Conservation (phyloP, 257 asterid species). For the Petrea volubilis region DNA sequence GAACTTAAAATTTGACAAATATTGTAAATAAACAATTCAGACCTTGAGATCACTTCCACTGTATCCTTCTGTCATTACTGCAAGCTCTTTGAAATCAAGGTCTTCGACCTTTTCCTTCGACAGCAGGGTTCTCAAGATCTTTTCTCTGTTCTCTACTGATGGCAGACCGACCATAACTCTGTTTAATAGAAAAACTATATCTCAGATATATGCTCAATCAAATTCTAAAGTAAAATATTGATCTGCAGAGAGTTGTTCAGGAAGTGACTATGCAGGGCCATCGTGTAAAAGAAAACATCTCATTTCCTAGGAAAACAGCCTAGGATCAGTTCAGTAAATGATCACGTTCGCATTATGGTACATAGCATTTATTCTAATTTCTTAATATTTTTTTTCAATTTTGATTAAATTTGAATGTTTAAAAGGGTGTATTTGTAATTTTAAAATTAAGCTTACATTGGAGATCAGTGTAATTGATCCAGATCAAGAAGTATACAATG, state of each 20-base stretch:
- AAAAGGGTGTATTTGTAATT: too few species aligned
- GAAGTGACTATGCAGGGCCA: too few species aligned
- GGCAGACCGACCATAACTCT: conserved; percentile 96
- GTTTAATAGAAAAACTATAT: conserved; percentile 34
- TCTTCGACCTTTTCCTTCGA: conserved; percentile 79
- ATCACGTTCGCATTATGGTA: too few species aligned
- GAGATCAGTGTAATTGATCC: too few species aligned
- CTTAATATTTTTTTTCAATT: too few species aligned
- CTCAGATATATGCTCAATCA: conserved; percentile 5
- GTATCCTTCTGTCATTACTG: conserved; percentile 86
- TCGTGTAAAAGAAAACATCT: too few species aligned
- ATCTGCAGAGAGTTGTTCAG: neutral
- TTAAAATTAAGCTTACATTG: too few species aligned
- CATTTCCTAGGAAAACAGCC: too few species aligned
- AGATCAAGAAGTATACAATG: too few species aligned
- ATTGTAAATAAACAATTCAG: conserved; percentile 15
- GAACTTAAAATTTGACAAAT: neutral
- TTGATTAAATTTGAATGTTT: too few species aligned
- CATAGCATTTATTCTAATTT: too few species aligned
- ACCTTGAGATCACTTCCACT: conserved; percentile 99
- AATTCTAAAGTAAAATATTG: neutral
- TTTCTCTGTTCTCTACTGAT: conserved; percentile 83
- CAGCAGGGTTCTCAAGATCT: conserved; percentile 78
- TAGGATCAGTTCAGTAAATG: too few species aligned
- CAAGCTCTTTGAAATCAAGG: conserved; percentile 84